Conservation (phyloP, 805 yeast species). For the Saccharomycopsis olivae region DNA sequence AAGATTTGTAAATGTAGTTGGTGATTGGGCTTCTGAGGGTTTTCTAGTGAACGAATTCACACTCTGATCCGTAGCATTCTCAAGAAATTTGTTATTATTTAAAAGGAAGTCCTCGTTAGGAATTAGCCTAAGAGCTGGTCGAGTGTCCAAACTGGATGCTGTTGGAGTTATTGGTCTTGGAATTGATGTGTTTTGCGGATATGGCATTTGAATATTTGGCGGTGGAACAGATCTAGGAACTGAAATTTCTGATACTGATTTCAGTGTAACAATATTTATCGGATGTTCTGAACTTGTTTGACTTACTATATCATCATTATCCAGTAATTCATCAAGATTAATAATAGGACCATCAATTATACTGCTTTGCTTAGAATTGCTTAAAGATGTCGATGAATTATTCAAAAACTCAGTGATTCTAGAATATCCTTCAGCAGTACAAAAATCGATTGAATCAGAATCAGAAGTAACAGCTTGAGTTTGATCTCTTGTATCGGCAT, state of each 20-base stretch:
- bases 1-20: constrained; percentile 1
- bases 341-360: neutral
- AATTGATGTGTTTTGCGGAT: neutral
- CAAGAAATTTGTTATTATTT: constrained; percentile 15
- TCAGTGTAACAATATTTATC: no score
- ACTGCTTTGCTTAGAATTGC: neutral
- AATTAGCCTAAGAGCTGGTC: neutral
- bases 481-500: constrained; percentile 6
- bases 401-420: constrained; percentile 12
- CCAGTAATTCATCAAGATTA: neutral
- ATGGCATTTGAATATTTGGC: neutral
- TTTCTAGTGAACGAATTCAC: no score
- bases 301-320: neutral
- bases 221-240: neutral
- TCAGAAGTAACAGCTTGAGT: neutral
- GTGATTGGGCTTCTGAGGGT: no score
- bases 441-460: constrained; percentile 6
- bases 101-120: constrained; percentile 13
- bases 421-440: constrained; percentile 15
- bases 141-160: neutral
- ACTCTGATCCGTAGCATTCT: constrained; percentile 16
- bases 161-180: neutral
- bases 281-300: neutral
- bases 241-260: neutral
- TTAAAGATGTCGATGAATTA: neutral